Evolutionary conservation across 179 eudicot species (phyloP).

Genomic region (Beta macrorhiza): DNA sequence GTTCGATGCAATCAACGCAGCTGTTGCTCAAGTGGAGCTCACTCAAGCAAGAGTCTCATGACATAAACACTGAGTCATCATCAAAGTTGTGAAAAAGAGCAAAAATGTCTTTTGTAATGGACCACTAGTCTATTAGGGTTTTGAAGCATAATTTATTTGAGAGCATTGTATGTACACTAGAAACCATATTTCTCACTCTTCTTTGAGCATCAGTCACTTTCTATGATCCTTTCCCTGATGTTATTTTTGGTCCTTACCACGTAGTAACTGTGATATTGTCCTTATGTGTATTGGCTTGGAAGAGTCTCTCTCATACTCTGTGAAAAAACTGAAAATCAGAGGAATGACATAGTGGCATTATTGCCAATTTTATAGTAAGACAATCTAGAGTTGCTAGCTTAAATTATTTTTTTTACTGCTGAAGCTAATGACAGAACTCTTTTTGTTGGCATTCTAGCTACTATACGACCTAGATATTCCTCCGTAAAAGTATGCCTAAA

Average conservation of each 20-base stretch:
- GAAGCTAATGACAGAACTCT: not conserved
- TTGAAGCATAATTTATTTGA: not conserved
- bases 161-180: not conserved
- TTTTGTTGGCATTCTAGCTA: not conserved
- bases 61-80: not conserved
- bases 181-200: not conserved
- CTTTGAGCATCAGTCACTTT: constrained; percentile 3
- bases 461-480: not conserved
- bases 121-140: not conserved
- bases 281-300: constrained; percentile 2
- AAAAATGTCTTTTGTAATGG: not conserved
- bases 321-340: not conserved
- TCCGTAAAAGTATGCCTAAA: not conserved
- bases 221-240: not conserved
- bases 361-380: not conserved
- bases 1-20: constrained; percentile 63
- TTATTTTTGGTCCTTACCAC: not conserved
- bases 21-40: constrained; percentile 71
- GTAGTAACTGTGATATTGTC: not conserved
- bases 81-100: constrained; percentile 1
- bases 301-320: not conserved
- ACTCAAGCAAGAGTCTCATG: constrained; percentile 45
- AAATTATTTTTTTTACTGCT: not conserved
- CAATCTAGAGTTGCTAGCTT: not conserved
- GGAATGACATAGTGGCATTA: no score